Evolutionary conservation across 257 asterid species (phyloP), one percentile per base, ranked within the genome.

Genomic region (Lycium ferocissimum): DNA sequence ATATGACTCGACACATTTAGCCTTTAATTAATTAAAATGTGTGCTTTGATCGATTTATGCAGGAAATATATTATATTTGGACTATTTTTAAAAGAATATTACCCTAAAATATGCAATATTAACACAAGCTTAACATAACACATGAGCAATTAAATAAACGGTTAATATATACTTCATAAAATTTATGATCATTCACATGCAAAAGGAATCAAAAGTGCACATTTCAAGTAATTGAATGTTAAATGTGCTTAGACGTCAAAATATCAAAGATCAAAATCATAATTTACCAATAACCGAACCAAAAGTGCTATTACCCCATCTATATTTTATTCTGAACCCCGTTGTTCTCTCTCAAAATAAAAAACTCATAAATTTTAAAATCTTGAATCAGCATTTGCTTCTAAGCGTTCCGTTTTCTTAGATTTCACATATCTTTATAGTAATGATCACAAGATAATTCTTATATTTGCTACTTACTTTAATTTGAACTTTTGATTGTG

Each of bases 401-500:
- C 51, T 35, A 35, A 35, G 11, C 38, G 1, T 12, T 76, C 22
- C 18, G 7, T 51, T 40, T 76, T 33, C 63, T 76, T 51, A 26
- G 63, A 53, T 51, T 76, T 76, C 14, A 14, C 63, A 0, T 53
- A 51, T 53, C 47, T 26, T 76, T 76, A 7, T 11, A 53, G 49
- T 76, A 13, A 53, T 76, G 26, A 76, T 47, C 0, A 53, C 26
- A 76, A 51, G 14, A 51, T 76, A 51, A 70, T 38, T 53, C 61
- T 76, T 26, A 53, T 2, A 76, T 40, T 53, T 53, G 22, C 49
- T 70, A 70, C 37, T 51, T 73, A 22, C 81, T 76, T 76, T 51
- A 76, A 22, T 76, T 72, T 76, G 63, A 76, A 53, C 82, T 53
- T 53, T 76, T 53, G 47, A 26, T 76, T 1, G 47, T 51, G 82